phyloP scores from a whole-genome alignment of 2,329 filamentous ascomycete genomes.

The Elsinoe necatrix region DNA sequence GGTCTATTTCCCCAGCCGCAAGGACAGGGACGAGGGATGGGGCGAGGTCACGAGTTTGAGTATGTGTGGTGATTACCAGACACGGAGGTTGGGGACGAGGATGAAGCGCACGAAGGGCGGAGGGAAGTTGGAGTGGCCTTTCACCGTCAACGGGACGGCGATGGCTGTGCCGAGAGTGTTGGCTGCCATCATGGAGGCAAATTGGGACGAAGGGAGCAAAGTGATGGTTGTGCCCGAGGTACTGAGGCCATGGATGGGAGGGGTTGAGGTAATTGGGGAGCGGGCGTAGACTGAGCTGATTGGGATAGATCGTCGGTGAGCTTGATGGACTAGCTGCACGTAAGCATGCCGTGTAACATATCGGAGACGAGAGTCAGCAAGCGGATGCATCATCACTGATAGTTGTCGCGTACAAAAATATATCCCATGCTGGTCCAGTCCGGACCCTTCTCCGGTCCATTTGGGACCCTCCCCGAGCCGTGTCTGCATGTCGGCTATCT shows the following conservation, averaged over 20 bases:
- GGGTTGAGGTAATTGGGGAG: slow-evolving; percentile 54
- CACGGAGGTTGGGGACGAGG: slow-evolving; percentile 68
- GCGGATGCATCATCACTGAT: background rate
- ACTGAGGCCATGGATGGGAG: slow-evolving; percentile 76
- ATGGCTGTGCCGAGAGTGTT: slow-evolving; percentile 83
- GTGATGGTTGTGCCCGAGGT: slow-evolving; percentile 70
- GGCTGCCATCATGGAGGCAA: slow-evolving; percentile 81
- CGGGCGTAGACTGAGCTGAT: slow-evolving; percentile 19
- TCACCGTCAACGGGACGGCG: slow-evolving; percentile 90
- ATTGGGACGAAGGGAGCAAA: slow-evolving; percentile 65
- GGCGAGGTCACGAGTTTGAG: slow-evolving; percentile 88
- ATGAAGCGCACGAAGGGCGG: slow-evolving; percentile 44
- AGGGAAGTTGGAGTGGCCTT: slow-evolving; percentile 61
- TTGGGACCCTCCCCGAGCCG: background rate
- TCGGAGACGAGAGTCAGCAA: background rate
- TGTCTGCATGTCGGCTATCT: background rate
- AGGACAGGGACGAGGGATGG: slow-evolving; percentile 62
- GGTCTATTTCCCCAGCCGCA: slow-evolving; percentile 79
- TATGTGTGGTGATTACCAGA: slow-evolving; percentile 93
- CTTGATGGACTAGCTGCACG: background rate
- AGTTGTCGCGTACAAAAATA: background rate
- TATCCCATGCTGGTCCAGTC: background rate
- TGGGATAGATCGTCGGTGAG: too few species aligned
- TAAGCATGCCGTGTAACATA: background rate
- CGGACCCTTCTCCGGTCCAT: background rate